Conservation (phyloP, 345 rosid species). For the Zanthoxylum bungeanum region DNA sequence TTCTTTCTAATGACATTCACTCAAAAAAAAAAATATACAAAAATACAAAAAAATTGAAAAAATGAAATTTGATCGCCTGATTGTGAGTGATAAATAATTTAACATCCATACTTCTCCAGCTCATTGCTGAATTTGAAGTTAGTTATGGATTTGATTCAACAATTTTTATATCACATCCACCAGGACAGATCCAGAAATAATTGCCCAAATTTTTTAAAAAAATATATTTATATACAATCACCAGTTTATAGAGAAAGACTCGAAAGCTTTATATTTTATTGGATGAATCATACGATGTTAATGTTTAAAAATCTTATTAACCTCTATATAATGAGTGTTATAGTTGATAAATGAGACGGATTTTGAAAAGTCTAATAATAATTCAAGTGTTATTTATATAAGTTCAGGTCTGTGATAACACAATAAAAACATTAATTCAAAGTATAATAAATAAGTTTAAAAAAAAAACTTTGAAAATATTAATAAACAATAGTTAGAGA, state of each 20-base stretch:
- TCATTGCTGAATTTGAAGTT: neutral
- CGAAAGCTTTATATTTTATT: neutral
- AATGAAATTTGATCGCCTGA: neutral
- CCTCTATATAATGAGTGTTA: too few relatives aligned
- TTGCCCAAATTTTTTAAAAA: neutral
- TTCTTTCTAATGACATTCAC: neutral
- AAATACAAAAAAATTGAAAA: neutral
- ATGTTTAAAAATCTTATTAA: too few relatives aligned
- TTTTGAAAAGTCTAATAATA: too few relatives aligned
- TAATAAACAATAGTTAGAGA: too few relatives aligned
- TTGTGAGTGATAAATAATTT: neutral
- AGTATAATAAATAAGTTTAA: too few relatives aligned
- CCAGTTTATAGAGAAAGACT: neutral
- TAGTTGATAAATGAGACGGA: too few relatives aligned
- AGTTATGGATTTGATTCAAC: conserved; percentile 3
- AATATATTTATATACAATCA: neutral
- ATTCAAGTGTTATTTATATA: too few relatives aligned
- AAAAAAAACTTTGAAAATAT: too few relatives aligned
- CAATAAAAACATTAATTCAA: too few relatives aligned
- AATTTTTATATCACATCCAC: conserved; percentile 3
- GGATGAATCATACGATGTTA: neutral
- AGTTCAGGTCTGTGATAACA: too few relatives aligned
- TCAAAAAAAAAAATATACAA: neutral
- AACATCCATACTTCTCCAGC: conserved; percentile 2
- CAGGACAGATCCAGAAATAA: conserved; percentile 5